These are phyloP conservation scores for Ophiostoma montium DNA, from an alignment of 2,329 filamentous ascomycete species.

Conservation along the genomic window DNA sequence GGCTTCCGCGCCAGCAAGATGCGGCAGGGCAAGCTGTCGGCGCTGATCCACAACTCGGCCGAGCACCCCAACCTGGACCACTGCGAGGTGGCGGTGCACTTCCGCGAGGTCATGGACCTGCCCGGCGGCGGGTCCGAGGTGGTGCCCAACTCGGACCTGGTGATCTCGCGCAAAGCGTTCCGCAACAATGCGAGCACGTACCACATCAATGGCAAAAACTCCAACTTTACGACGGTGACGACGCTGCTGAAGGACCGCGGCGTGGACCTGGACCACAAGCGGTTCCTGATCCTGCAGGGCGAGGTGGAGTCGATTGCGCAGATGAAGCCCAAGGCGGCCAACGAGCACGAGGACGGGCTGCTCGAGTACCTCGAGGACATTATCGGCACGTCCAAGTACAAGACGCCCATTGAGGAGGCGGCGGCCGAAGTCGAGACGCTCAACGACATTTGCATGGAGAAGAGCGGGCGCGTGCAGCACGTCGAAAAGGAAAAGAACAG, in stretches of 20 bases:
- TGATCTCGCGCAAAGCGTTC: constrained; percentile 87
- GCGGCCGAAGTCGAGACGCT: constrained; percentile 79
- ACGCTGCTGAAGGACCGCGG: constrained; percentile 74
- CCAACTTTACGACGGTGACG: constrained; percentile 85
- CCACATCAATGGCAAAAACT: constrained; percentile 82
- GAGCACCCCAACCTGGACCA: constrained; percentile 70
- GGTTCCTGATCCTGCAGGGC: constrained; percentile 91
- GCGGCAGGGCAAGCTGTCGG: constrained; percentile 96
- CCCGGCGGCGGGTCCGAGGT: constrained; percentile 60
- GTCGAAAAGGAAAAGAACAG: constrained; percentile 93
- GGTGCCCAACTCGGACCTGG: constrained; percentile 68
- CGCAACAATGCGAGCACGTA: constrained; percentile 98
- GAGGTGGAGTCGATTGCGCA: constrained; percentile 98
- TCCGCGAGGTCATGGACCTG: constrained; percentile 85
- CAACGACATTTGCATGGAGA: constrained; percentile 91
- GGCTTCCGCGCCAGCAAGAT: constrained; percentile 98
- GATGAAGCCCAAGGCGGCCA: constrained; percentile 94
- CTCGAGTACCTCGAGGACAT: constrained; percentile 97
- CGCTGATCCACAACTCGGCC: constrained; percentile 93
- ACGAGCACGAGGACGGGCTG: constrained; percentile 90
- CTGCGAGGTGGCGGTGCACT: constrained; percentile 94
- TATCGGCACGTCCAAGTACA: constrained; percentile 97
- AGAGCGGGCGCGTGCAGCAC: constrained; percentile 88
- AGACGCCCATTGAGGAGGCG: constrained; percentile 88
- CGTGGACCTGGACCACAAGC: constrained; percentile 93